Conservation (phyloP, 108 stramenopile species). For the Cafeteria roenbergensis region DNA sequence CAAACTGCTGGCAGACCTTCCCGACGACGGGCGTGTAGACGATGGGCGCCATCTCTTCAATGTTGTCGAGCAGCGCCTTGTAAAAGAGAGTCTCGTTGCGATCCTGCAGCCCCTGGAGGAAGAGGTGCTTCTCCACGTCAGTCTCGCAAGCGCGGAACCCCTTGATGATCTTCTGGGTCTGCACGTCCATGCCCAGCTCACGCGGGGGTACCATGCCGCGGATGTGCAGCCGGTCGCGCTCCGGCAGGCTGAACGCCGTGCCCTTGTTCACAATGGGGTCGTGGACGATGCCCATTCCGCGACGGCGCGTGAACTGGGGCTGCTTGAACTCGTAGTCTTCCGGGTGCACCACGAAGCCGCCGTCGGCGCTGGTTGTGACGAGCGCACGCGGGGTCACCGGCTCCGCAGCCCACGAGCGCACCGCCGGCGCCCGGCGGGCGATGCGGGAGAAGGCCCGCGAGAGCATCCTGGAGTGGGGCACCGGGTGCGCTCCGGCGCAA, state of each 20-base stretch:
- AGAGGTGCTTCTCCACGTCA: conserved; percentile 73
- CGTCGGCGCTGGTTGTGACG: too few relatives aligned
- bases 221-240: conserved; percentile 67
- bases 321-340: too few relatives aligned
- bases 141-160: conserved; percentile 48
- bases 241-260: conserved; percentile 66
- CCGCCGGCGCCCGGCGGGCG: too few relatives aligned
- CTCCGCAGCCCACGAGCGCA: too few relatives aligned
- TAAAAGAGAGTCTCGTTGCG: conserved; percentile 92
- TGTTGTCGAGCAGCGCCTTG: conserved; percentile 73
- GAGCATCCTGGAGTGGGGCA: too few relatives aligned
- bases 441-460: too few relatives aligned
- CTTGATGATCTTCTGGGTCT: conserved; percentile 50
- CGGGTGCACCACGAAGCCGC: too few relatives aligned
- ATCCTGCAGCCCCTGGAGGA: conserved; percentile 78
- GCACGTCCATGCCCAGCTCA: conserved; percentile 47
- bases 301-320: not conserved
- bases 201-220: conserved; percentile 66
- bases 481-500: too few relatives aligned
- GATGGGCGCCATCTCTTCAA: conserved; percentile 82
- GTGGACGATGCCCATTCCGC: conserved; percentile 14
- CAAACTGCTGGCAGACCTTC: conserved; percentile 71
- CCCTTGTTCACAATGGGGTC: conserved; percentile 58
- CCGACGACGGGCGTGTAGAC: conserved; percentile 98
- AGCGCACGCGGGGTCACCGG: too few relatives aligned